Conservation (phyloP, 1,284 basidiomycete species). For the Inonotus hispidus region DNA sequence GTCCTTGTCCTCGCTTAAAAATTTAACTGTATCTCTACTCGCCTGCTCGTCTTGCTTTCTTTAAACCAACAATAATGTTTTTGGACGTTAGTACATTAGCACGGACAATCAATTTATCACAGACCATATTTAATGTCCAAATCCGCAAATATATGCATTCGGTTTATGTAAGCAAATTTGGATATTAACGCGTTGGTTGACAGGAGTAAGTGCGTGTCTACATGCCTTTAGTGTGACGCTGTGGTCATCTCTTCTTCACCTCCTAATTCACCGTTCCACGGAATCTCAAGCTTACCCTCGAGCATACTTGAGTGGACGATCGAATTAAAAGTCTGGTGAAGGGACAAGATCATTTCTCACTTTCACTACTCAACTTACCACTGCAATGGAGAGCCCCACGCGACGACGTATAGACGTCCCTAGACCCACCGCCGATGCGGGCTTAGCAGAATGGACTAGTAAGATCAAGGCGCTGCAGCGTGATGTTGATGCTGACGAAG, state of each 20-base stretch:
- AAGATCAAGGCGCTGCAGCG: slow-evolving; percentile 72
- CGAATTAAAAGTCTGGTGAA: background rate
- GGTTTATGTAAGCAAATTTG: background rate
- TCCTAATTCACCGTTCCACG: background rate
- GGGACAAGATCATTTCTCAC: background rate
- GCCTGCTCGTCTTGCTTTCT: no score
- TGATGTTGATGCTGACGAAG: slow-evolving; percentile 74
- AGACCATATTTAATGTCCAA: background rate
- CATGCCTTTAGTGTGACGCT: background rate
- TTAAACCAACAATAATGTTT: no score
- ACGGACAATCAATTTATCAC: no score
- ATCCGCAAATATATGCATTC: no score
- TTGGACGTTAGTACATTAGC: no score
- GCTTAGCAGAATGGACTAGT: slow-evolving; percentile 73
- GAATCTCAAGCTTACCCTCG: no score
- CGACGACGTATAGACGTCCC: slow-evolving; percentile 37
- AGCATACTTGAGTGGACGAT: no score
- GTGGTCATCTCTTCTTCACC: background rate
- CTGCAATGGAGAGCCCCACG: slow-evolving; percentile 23
- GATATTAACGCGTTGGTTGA: background rate
- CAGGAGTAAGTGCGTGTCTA: background rate
- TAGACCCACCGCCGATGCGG: slow-evolving; percentile 42
- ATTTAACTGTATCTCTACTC: slow-evolving; percentile 6
- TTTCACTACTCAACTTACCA: background rate
- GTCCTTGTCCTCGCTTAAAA: slow-evolving; percentile 14